Conservation (phyloP, 2,329 filamentous ascomycete genomes). For the Exutisphaerella laricina region DNA sequence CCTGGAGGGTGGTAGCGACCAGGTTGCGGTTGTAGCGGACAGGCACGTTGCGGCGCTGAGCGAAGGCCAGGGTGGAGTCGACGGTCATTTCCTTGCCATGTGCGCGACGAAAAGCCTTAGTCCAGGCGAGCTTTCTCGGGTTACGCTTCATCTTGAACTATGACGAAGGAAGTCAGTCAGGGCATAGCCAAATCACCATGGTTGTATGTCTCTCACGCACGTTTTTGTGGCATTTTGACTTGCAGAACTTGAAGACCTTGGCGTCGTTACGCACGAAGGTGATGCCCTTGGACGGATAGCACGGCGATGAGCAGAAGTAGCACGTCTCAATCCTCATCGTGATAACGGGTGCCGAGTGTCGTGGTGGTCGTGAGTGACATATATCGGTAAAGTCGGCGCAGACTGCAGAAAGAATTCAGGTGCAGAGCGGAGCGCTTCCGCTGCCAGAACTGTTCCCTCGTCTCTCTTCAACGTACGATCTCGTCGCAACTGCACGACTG, state of each 20-base stretch:
- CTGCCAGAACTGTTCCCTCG: not conserved
- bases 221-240: conserved; percentile 61
- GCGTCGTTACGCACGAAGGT: conserved; percentile 64
- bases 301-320: conserved; percentile 65
- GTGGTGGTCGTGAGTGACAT: too few relatives aligned
- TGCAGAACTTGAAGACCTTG: conserved; percentile 62
- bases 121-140: conserved; percentile 94
- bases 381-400: too few relatives aligned
- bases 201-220: conserved; percentile 21
- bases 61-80: conserved; percentile 88
- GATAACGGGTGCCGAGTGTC: too few relatives aligned
- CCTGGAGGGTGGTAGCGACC: conserved; percentile 77
- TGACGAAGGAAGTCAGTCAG: conserved; percentile 10
- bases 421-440: not conserved
- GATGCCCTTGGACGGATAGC: conserved; percentile 60
- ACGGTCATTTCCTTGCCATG: conserved; percentile 83
- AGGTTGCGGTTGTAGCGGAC: conserved; percentile 94
- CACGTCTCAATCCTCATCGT: conserved; percentile 56
- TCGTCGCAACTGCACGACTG: too few relatives aligned
- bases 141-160: conserved; percentile 98
- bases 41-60: conserved; percentile 86
- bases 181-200: too few relatives aligned
- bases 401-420: too few relatives aligned
- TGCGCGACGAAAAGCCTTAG: conserved; percentile 81
- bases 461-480: not conserved